Base-by-base conservation (phyloP, 257 asterid genomes). In the Ballota nigra region DNA sequence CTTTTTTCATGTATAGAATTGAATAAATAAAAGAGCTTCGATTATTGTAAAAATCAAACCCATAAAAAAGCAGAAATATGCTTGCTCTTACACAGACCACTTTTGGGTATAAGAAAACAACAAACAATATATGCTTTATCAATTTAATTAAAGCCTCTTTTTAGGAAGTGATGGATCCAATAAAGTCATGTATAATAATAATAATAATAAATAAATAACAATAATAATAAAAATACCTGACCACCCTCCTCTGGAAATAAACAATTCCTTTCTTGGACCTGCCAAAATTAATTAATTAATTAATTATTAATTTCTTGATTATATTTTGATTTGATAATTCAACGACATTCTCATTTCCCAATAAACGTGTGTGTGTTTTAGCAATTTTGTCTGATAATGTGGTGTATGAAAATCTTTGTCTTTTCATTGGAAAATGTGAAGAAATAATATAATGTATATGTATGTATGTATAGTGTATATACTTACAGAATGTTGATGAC, bases 401-500 rank as follows among this genome's bases (percentile, higher is more conserved):
- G 59, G 73, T 79, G 80, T 45, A 60, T n/a, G 80, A 53, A 75
- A 68, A 75, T 87, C 76, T 86, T 71, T 73, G 77, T 77, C 72
- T 63, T n/a, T 69, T 75, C 86, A 68, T 84, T 0, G 86, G 84
- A 76, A 86, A 83, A 69, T 82, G 95, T 80, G 91, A 63, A 40
- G 8, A 5, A 72, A 80, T 73, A 29, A 29, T 29, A 0, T 33
- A 33, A 73, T 63, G 67, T 68, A 73, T 62, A n/a, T n/a, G n/a
- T n/a, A n/a, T n/a, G n/a, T n/a, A n/a, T n/a, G n/a, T n/a, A 66
- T 41, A 41, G 51, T 67, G 26, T 41, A n/a, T n/a, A n/a, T n/a
- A 79, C 93, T 86, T 75, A 86, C 97, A 79, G 88, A 83, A 65
- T 78, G 91, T 60, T 83, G 90, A 28, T 77, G 84, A 40, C 75